Evolutionary conservation across 1,284 basidiomycete species (phyloP).

Genomic region (Ustanciosporium gigantosporum): DNA sequence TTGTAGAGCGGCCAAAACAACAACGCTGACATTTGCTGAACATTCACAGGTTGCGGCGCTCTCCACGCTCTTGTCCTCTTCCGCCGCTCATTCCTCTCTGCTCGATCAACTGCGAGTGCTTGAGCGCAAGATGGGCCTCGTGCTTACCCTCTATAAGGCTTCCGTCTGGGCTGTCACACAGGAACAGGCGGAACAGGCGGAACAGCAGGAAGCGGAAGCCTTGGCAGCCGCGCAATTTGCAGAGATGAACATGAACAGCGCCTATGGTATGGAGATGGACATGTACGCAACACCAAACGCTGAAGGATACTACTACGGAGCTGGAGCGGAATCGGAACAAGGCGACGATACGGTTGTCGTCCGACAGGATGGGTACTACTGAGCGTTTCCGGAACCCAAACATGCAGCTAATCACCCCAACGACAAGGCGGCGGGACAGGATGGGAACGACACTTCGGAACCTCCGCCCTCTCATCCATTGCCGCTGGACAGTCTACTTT

Average conservation of each 20-base stretch:
- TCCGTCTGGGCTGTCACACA: conserved; percentile 93
- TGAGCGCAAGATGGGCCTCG: conserved; percentile 90
- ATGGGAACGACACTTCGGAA: too few relatives aligned
- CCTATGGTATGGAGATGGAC: conserved; percentile 17
- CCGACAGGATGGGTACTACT: conserved; percentile 29
- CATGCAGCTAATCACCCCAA: too few relatives aligned
- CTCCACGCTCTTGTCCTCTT: conserved; percentile 59
- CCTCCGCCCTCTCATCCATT: too few relatives aligned
- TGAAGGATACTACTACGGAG: conserved; percentile 3
- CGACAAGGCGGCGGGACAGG: too few relatives aligned
- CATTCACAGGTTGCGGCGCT: conserved; percentile 50
- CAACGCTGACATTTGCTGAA: not conserved
- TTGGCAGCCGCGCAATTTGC: conserved; percentile 30
- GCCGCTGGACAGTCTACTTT: too few relatives aligned
- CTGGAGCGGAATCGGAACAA: conserved; percentile 4
- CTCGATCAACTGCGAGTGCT: conserved; percentile 78
- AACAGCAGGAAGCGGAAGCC: conserved; percentile 46
- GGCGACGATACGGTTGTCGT: conserved; percentile 33
- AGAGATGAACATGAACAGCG: too few relatives aligned
- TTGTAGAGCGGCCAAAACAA: too few relatives aligned
- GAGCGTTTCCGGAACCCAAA: conserved; percentile 5
- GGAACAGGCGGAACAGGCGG: conserved; percentile 71
- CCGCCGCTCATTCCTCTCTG: conserved; percentile 75
- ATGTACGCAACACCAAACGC: conserved; percentile 1
- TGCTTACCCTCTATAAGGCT: conserved; percentile 77